Conservation (phyloP, 2,329 filamentous ascomycete genomes). For the Beauveria asiatica region DNA sequence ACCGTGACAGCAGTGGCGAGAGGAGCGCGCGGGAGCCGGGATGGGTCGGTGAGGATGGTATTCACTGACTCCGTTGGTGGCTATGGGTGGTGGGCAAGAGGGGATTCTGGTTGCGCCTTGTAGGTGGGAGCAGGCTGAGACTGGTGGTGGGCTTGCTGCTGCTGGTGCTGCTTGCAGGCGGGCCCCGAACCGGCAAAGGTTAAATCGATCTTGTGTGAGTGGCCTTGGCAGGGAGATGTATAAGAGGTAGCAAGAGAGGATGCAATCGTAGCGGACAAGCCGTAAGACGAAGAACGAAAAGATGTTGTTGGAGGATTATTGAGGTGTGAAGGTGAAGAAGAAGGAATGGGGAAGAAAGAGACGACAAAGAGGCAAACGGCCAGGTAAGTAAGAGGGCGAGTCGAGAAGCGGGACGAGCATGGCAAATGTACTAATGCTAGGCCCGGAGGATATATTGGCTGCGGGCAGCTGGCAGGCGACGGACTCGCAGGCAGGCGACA, state of each 20-base stretch:
- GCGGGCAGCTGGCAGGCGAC: not conserved
- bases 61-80: not conserved
- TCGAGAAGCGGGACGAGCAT: not conserved
- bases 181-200: not conserved
- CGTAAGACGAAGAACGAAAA: not conserved
- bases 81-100: constrained; percentile 1
- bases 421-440: constrained; percentile 3
- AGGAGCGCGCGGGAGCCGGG: not conserved
- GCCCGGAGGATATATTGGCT: constrained; percentile 1
- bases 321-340: not conserved
- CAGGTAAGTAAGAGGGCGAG: not conserved
- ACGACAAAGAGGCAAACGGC: not conserved
- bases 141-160: not conserved
- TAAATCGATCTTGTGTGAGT: constrained; percentile 4
- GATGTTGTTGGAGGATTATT: not conserved
- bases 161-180: constrained; percentile 2
- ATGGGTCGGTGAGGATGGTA: not conserved
- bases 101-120: constrained; percentile 1
- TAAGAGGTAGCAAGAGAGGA: not conserved
- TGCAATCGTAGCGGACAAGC: not conserved
- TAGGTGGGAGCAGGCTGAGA: not conserved
- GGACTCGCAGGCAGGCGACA: not conserved
- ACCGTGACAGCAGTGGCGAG: not conserved
- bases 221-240: not conserved
- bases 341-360: not conserved